phyloP scores from a whole-genome alignment of 108 stramenopile genomes.

The Pseudonitzschia multiseries region DNA sequence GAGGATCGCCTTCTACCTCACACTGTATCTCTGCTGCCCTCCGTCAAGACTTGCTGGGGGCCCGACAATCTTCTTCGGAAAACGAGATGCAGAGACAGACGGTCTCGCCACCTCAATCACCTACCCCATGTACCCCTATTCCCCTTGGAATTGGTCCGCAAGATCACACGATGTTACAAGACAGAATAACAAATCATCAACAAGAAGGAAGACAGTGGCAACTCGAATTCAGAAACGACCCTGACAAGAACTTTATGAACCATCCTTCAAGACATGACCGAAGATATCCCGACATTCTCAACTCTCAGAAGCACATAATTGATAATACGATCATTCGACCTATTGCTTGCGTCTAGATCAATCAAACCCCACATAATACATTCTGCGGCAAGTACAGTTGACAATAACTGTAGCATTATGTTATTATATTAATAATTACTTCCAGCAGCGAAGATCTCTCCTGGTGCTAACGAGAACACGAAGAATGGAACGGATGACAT shows the following conservation, averaged over 20 bases:
- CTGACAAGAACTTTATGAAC: slow-evolving; percentile 7
- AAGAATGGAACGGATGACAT: neutral
- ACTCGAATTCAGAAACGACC: slow-evolving; percentile 11
- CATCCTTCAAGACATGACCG: slow-evolving; percentile 1
- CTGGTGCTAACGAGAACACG: slow-evolving; percentile 33
- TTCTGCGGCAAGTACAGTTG: slow-evolving; percentile 13
- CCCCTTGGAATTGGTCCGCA: slow-evolving; percentile 7
- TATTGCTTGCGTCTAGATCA: slow-evolving; percentile 48
- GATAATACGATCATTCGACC: slow-evolving; percentile 56
- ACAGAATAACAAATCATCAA: neutral
- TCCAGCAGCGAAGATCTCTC: slow-evolving; percentile 70
- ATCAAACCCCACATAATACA: slow-evolving; percentile 20
- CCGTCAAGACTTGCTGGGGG: slow-evolving; percentile 29
- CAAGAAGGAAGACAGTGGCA: neutral
- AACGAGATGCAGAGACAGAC: neutral
- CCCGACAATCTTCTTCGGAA: neutral
- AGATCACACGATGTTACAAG: neutral
- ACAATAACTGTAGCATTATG: neutral
- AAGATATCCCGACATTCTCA: slow-evolving; percentile 5
- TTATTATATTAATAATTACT: slow-evolving; percentile 26
- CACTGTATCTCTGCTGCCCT: slow-evolving; percentile 11
- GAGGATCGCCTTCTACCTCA: neutral
- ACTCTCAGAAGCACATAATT: slow-evolving; percentile 46
- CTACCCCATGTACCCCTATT: neutral
- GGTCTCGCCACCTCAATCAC: slow-evolving; percentile 6